A percentile compares a stretch with the other conserved stretches of the same genome.
These are phyloP conservation scores for Calendula officinalis DNA, from an alignment of 129 eudicot genomes.

Conservation along the genomic window DNA sequence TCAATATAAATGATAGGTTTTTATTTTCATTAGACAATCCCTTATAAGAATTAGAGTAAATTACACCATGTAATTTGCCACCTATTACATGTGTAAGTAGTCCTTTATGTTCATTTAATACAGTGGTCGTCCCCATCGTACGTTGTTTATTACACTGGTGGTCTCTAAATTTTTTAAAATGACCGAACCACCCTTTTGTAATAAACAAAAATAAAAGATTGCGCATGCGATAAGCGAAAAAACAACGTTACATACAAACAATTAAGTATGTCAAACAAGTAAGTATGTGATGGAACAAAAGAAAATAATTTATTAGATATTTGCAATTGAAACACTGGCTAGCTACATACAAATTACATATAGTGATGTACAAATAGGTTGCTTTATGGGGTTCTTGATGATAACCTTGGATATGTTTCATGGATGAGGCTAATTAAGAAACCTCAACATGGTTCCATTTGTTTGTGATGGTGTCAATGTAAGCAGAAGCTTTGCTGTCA, in stretches of 20 bases:
- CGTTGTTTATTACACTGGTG: too few species aligned
- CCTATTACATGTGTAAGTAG: too few species aligned
- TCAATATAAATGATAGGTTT: too few species aligned
- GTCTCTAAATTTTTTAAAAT: too few species aligned
- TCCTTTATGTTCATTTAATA: too few species aligned
- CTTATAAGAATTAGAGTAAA: too few species aligned
- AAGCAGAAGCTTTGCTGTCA: constrained; percentile 27
- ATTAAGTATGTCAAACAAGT: too few species aligned
- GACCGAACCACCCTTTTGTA: too few species aligned
- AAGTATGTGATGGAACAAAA: background rate
- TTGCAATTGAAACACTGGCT: constrained; percentile 9
- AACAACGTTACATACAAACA: background rate
- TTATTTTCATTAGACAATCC: too few species aligned
- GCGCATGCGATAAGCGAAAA: background rate
- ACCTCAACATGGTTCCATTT: constrained; percentile 33
- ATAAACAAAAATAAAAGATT: too few species aligned
- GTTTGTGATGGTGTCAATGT: constrained; percentile 25
- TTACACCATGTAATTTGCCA: too few species aligned
- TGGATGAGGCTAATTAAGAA: background rate
- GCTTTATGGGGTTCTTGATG: background rate
- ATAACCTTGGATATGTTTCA: background rate
- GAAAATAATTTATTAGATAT: constrained; percentile 16
- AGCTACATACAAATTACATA: constrained; percentile 11
- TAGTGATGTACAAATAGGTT: constrained; percentile 8
- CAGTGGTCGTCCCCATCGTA: too few species aligned